phyloP scores from a whole-genome alignment of 805 yeast species.

The Ogataea haglerorum region DNA sequence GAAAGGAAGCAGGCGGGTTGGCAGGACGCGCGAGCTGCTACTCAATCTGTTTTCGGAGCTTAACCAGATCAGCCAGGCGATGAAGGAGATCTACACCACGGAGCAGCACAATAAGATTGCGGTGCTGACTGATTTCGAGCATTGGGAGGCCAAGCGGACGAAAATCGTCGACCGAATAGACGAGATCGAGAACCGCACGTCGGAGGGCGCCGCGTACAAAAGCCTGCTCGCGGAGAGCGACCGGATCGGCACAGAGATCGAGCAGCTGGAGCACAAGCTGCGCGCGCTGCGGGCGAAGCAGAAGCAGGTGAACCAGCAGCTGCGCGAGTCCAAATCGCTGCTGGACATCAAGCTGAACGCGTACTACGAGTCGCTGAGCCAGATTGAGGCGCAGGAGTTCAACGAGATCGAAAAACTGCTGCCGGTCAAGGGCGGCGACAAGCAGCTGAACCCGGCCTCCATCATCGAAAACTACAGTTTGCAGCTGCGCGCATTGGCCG shows the following conservation, averaged over 20 bases:
- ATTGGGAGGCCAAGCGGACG: constrained; percentile 40
- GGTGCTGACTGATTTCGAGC: constrained; percentile 31
- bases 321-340: constrained; percentile 45
- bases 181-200: constrained; percentile 37
- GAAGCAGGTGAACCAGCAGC: constrained; percentile 35
- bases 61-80: constrained; percentile 41
- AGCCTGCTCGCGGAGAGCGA: constrained; percentile 34
- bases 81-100: constrained; percentile 43
- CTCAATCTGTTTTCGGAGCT: constrained; percentile 32
- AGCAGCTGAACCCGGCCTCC: constrained; percentile 15
- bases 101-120: constrained; percentile 33
- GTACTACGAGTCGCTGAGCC: constrained; percentile 36
- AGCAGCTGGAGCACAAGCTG: constrained; percentile 36
- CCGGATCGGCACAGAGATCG: constrained; percentile 38
- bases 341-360: constrained; percentile 46
- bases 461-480: constrained; percentile 22
- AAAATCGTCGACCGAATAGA: constrained; percentile 35
- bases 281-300: constrained; percentile 34
- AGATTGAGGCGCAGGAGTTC: constrained; percentile 22
- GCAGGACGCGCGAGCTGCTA: constrained; percentile 30
- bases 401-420: constrained; percentile 18
- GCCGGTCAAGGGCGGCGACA: constrained; percentile 11
- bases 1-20: constrained; percentile 35
- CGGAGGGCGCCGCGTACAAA: constrained; percentile 41
- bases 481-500: constrained; percentile 28